Evolutionary conservation across 73 alveolate genomes (phyloP).

Genomic region (Tetrahymena malaccensis): DNA sequence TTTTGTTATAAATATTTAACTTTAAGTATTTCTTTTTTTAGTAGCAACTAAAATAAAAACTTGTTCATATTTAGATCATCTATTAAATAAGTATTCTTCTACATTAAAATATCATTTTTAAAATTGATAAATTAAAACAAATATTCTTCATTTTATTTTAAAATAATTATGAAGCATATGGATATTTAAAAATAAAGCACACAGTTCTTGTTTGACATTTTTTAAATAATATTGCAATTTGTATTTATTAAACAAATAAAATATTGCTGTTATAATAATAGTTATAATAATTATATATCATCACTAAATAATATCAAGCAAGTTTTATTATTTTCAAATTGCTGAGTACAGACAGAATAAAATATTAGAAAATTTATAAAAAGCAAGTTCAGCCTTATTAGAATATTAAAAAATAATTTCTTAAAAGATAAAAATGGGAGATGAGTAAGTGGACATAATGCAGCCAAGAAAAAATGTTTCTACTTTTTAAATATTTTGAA

Average conservation of each 20-base stretch:
- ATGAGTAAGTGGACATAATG: neutral
- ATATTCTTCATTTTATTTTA: no score
- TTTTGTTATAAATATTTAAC: no score
- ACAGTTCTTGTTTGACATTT: neutral
- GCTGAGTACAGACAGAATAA: neutral
- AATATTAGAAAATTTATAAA: neutral
- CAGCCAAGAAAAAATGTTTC: neutral
- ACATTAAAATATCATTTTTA: no score
- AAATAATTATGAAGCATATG: neutral
- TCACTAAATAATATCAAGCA: neutral
- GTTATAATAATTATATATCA: neutral
- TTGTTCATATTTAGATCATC: no score
- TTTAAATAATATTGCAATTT: no score
- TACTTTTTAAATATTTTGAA: neutral
- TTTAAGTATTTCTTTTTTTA: no score
- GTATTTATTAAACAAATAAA: no score
- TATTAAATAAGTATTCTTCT: no score
- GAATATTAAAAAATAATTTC: neutral
- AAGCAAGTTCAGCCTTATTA: neutral
- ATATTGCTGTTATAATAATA: neutral
- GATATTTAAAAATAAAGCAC: no score
- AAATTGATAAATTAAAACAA: no score
- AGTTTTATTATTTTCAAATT: neutral
- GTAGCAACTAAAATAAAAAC: no score
- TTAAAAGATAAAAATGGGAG: neutral